A percentile compares a stretch with the other conserved stretches of the same genome.
phyloP scores from a whole-genome alignment of 1,284 basidiomycete species.

The Sanghuangporus sanghuang region DNA sequence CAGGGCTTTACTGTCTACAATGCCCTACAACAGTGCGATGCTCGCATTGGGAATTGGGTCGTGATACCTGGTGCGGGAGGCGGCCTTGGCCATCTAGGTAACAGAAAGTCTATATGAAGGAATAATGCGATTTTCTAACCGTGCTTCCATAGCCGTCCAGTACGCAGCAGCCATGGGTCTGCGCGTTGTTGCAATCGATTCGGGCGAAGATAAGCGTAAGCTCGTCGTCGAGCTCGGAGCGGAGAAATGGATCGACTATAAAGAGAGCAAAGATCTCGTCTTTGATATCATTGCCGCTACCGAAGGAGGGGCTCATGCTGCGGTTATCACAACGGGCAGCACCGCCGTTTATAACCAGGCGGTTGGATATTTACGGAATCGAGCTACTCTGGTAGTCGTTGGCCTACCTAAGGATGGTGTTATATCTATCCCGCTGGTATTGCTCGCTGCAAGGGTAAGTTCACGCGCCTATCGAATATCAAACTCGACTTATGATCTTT shows the following conservation, averaged over 20 bases:
- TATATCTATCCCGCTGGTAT: background rate
- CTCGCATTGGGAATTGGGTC: slow-evolving; percentile 39
- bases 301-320: slow-evolving; percentile 43
- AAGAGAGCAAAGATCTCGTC: slow-evolving; percentile 27
- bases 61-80: slow-evolving; percentile 38
- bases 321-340: slow-evolving; percentile 29
- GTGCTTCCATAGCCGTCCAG: slow-evolving; percentile 27
- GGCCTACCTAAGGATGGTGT: slow-evolving; percentile 32
- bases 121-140: background rate
- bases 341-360: slow-evolving; percentile 40
- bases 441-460: background rate
- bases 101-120: background rate
- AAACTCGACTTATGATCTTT: background rate
- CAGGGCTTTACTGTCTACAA: slow-evolving; percentile 39
- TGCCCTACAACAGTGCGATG: slow-evolving; percentile 37
- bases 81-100: slow-evolving; percentile 22
- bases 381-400: slow-evolving; percentile 39
- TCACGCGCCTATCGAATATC: slow-evolving; percentile 8
- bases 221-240: slow-evolving; percentile 37
- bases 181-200: slow-evolving; percentile 42
- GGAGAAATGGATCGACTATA: slow-evolving; percentile 43
- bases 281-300: slow-evolving; percentile 33
- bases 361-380: slow-evolving; percentile 36
- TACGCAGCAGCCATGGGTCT: slow-evolving; percentile 38
- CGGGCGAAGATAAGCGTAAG: slow-evolving; percentile 39